phyloP scores from a whole-genome alignment of 352 stramenopile genomes.

The Pythium phragmitis region DNA sequence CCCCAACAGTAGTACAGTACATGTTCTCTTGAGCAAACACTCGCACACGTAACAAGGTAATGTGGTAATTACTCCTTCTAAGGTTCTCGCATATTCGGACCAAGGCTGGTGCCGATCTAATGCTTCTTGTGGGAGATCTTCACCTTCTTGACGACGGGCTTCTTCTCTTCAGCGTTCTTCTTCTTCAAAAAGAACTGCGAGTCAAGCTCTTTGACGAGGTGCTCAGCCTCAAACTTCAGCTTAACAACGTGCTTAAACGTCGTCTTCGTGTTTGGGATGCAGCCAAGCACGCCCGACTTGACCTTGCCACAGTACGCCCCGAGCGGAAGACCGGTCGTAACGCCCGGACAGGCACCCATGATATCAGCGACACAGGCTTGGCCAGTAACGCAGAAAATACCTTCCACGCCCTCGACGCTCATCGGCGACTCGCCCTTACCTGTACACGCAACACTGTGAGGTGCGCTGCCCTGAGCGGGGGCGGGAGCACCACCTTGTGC shows the following conservation, averaged over 20 bases:
- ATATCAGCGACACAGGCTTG: constrained; percentile 21
- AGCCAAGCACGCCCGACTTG: constrained; percentile 16
- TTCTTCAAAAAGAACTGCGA: constrained; percentile 7
- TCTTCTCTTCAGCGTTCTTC: constrained; percentile 3
- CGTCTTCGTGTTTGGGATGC: constrained; percentile 13
- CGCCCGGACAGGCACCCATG: constrained; percentile 14
- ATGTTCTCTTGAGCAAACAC: too few species aligned
- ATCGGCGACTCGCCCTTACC: constrained; percentile 19
- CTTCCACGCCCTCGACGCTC: constrained; percentile 22
- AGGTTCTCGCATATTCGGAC: too few species aligned
- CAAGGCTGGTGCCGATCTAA: not conserved
- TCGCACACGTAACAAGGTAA: too few species aligned
- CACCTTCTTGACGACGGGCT: constrained; percentile 8
- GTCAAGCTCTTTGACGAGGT: constrained; percentile 3
- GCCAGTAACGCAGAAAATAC: constrained; percentile 22
- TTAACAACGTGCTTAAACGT: not conserved
- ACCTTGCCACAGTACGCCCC: constrained; percentile 20
- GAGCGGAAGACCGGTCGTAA: constrained; percentile 12
- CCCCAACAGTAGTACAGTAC: too few species aligned
- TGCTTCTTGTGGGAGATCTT: constrained; percentile 13
- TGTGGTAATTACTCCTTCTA: too few species aligned
- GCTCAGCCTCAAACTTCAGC: constrained; percentile 5
- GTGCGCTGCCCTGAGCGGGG: too few species aligned
- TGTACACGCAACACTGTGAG: not conserved
- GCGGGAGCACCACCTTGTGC: too few species aligned